Conservation (phyloP, 495 filamentous ascomycete species). For the Aspergillus haitiensis region DNA sequence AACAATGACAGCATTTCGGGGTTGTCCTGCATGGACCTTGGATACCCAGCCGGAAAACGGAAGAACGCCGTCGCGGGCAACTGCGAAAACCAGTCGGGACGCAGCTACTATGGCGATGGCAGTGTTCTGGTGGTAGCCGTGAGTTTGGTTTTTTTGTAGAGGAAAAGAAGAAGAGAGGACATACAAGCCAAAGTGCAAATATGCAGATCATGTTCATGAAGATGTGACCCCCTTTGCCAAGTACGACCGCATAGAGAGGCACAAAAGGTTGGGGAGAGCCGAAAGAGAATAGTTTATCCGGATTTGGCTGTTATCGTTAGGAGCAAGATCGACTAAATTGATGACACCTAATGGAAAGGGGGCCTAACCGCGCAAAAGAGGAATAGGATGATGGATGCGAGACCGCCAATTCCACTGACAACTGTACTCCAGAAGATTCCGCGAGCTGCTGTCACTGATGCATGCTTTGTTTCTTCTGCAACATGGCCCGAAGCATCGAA, state of each 20-base stretch:
- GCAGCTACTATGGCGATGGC: constrained; percentile 55
- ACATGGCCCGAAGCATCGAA: constrained; percentile 59
- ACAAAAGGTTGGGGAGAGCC: constrained; percentile 57
- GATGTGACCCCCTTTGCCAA: constrained; percentile 54
- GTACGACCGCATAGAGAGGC: constrained; percentile 51
- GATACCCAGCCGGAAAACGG: constrained; percentile 58
- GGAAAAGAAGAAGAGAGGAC: constrained; percentile 1
- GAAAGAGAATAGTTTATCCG: constrained; percentile 42
- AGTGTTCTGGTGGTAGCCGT: constrained; percentile 42
- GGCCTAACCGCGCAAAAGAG: constrained; percentile 54
- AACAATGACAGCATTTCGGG: constrained; percentile 55
- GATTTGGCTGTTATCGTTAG: constrained; percentile 32
- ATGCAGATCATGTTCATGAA: constrained; percentile 57
- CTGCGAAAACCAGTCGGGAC: constrained; percentile 58
- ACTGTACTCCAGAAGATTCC: constrained; percentile 59
- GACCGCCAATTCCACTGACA: constrained; percentile 50
- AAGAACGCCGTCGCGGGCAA: constrained; percentile 56
- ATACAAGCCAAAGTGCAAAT: constrained; percentile 49
- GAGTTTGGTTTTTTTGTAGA: constrained; percentile 2
- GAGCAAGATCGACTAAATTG: constrained; percentile 2
- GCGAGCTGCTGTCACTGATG: constrained; percentile 51
- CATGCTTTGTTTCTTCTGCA: constrained; percentile 59
- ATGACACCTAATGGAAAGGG: constrained; percentile 6
- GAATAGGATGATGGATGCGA: constrained; percentile 55
- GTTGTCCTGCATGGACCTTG: constrained; percentile 50